Conservation (phyloP, 345 rosid genomes). For the Sonneratia alba region DNA sequence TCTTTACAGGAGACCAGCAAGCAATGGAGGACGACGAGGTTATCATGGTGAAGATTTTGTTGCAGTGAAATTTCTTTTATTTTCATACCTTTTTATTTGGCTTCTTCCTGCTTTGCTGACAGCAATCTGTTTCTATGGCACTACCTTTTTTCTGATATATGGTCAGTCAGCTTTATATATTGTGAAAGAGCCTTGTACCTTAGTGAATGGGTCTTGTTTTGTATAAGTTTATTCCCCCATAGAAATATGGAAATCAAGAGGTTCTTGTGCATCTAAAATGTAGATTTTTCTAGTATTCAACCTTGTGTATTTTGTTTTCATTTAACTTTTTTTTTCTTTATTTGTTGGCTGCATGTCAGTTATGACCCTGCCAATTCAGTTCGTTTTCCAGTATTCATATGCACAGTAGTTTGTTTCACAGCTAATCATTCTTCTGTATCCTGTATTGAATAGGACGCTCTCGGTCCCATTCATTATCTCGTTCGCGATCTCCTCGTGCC, state of each 20-base stretch:
- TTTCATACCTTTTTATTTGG: not conserved
- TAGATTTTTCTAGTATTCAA: not conserved
- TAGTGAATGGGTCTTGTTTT: not conserved
- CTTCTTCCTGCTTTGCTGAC: not conserved
- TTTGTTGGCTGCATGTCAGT: too few relatives aligned
- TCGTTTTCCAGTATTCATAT: not conserved
- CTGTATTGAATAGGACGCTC: conserved; percentile 49
- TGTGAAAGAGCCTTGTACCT: not conserved
- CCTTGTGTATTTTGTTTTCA: not conserved
- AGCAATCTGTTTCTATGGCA: not conserved
- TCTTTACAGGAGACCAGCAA: conserved; percentile 51
- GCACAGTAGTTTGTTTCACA: not conserved
- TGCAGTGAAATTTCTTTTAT: not conserved
- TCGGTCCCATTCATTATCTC: conserved; percentile 69
- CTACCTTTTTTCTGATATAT: not conserved
- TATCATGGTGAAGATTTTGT: conserved; percentile 45
- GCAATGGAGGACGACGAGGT: conserved; percentile 50
- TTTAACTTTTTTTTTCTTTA: too few relatives aligned
- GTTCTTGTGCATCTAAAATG: not conserved
- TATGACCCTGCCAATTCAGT: not conserved
- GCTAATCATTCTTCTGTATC: not conserved
- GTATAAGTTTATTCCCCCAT: not conserved
- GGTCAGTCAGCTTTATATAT: not conserved
- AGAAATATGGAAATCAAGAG: not conserved
- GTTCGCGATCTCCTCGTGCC: conserved; percentile 62